phyloP scores from a whole-genome alignment of 2,329 filamentous ascomycete species.

The Penicillium janthinellum region DNA sequence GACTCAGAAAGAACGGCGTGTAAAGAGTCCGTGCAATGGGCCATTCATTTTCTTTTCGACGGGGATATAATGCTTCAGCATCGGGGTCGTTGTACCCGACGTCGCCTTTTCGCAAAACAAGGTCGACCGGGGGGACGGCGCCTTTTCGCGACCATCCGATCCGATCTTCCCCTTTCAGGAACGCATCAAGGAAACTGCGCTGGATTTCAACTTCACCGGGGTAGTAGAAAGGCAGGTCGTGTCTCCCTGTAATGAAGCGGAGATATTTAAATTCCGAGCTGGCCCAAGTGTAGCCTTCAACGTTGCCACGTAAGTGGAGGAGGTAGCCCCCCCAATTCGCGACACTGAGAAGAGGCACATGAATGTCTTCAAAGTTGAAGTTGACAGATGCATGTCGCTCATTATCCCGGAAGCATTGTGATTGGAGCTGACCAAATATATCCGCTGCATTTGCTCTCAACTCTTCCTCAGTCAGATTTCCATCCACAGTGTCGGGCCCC shows the following conservation, averaged over 20 bases:
- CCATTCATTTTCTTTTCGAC: slow-evolving; percentile 63
- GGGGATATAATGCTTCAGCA: slow-evolving; percentile 56
- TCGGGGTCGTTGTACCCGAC: slow-evolving; percentile 65
- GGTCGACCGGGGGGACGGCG: slow-evolving; percentile 59
- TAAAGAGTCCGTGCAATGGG: slow-evolving; percentile 66
- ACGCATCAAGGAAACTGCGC: slow-evolving; percentile 66
- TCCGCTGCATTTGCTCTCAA: too few relatives aligned
- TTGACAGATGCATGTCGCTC: slow-evolving; percentile 63
- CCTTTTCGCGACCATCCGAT: slow-evolving; percentile 43
- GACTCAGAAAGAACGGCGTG: slow-evolving; percentile 32
- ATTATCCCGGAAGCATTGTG: slow-evolving; percentile 57
- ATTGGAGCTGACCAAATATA: too few relatives aligned
- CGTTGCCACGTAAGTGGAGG: slow-evolving; percentile 67
- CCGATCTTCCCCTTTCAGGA: slow-evolving; percentile 65
- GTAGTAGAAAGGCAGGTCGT: slow-evolving; percentile 72
- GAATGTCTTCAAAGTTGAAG: slow-evolving; percentile 63
- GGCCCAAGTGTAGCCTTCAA: slow-evolving; percentile 63
- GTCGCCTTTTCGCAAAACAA: slow-evolving; percentile 65
- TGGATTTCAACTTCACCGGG: slow-evolving; percentile 67
- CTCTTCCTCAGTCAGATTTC: too few relatives aligned
- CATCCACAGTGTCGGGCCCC: slow-evolving; percentile 28
- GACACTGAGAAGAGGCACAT: slow-evolving; percentile 65
- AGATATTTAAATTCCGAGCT: slow-evolving; percentile 68
- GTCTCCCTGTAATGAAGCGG: slow-evolving; percentile 66
- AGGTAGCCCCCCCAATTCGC: slow-evolving; percentile 70